Base-by-base conservation (phyloP, 73 alveolate genomes). In the Symbiodinium pilosum region DNA sequence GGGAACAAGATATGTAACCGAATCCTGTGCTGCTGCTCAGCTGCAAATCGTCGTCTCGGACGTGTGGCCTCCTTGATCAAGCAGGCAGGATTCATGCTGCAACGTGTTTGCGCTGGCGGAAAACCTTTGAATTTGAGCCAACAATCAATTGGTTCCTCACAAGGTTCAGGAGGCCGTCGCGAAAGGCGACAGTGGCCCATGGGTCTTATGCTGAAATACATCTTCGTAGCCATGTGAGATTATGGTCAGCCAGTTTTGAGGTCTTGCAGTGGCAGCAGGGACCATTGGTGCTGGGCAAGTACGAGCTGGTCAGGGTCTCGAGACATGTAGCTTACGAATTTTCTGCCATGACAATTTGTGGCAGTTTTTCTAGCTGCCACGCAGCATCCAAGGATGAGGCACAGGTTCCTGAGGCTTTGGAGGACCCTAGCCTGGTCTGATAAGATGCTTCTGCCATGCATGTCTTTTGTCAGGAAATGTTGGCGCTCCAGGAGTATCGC, bases 191-290 rank as follows among this genome's bases (percentile, higher is more conserved):
- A 30, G n/a, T 34, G 96, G 96, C 87, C 96, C 96, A 1, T 89
- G 96, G 96, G 96, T 89, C 77, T 43, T 38, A 28, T 54, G 2
- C 73, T 38, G 59, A 12, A 6, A 21, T 71, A 11, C 43, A 7
- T 32, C 39, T 26, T 20, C 28, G 12, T 24, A 24, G 71, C 71
- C 26, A 21, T 54, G 16, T 3, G 71, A 54, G 71, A 21, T 30
- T 30, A 21, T 36, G 77, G 77, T 24, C 40, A 18, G 30, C 12
- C 36, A 56, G 9, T 8, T 47, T n/a, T n/a, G 40, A 89, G 96
- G 96, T 89, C 26, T 68, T 89, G 77, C 96, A 89, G 51, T 89
- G 96, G 96, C 96, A 89, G 51, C 87, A 68, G 21, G 96, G 96
- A 32, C 96, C 75, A 43, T 43, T 89, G 96, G 43, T 89, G 75